Base-by-base conservation (phyloP, 495 filamentous ascomycete species). In the Achaetomiella virescens region DNA sequence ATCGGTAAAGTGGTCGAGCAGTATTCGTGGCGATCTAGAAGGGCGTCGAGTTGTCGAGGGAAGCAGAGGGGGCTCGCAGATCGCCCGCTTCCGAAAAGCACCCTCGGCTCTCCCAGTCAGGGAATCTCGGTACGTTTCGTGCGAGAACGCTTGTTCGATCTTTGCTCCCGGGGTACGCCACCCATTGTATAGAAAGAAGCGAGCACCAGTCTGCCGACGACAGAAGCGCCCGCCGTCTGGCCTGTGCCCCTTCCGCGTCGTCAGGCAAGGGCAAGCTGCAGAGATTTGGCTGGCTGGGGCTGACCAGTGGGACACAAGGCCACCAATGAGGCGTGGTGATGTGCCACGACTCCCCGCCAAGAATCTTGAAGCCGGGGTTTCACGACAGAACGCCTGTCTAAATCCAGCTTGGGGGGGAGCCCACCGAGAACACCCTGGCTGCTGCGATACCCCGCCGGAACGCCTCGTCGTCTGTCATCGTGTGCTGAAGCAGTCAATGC, bases 261-360 rank as follows among this genome's bases (percentile, higher is more conserved):
- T 55, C 29, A 31, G 29, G 52, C 52, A 55, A 47, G n/a, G 20
- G 27, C 43, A 12, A 29, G 43, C 15, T 9, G 41, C 31, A 24
- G 18, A 57, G 18, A 24, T 18, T 18, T 12, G 21, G 38, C 25
- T 10, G 22, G 21, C 18, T 17, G 29, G 18, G 52, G 41, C 49
- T 15, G 55, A 1, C 21, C 27, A 9, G 9, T 4, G 5, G 27
- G 27, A 9, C 27, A 31, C 55, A 52, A 57, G 55, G 55, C 55
- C 45, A 29, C 55, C 55, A 57, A 57, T 57, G 55, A 20, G 27
- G 46, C 18, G 37, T 57, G 36, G 20, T 49, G 37, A 25, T 25
- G 41, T 12, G 3, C 51, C 24, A 25, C 14, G 52, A 18, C 18
- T n/a, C 15, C 12, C 22, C 12, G 38, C 29, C 36, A 40, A 40